A percentile compares a stretch with the other conserved stretches of the same genome.
Evolutionary conservation across 306 rosid species (phyloP).

Genomic region (Cicer chorassanicum): DNA sequence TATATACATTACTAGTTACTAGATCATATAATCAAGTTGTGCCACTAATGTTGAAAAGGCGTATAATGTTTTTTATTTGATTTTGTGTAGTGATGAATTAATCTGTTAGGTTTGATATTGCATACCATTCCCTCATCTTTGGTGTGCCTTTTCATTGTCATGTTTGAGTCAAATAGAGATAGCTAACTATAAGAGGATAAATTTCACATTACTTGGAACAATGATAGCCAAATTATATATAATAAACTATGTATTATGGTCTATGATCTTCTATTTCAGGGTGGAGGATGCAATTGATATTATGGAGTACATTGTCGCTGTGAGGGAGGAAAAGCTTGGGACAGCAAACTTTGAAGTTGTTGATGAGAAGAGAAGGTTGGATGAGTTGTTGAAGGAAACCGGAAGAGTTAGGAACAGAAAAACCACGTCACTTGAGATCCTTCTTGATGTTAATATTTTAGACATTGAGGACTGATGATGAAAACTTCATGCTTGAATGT

Average conservation of each 20-base stretch:
- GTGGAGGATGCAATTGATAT: constrained; percentile 86
- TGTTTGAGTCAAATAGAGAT: no score
- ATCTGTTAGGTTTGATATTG: no score
- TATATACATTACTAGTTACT: neutral
- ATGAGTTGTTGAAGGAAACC: constrained; percentile 83
- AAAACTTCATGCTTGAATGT: constrained; percentile 24
- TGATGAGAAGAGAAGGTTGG: constrained; percentile 91
- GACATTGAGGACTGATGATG: constrained; percentile 38
- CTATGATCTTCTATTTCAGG: constrained; percentile 53
- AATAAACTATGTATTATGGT: no score
- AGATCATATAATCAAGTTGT: no score
- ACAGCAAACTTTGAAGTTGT: constrained; percentile 90
- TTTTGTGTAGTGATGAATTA: no score
- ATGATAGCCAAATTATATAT: no score
- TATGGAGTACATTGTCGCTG: constrained; percentile 72
- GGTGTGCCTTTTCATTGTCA: no score
- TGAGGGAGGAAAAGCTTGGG: constrained; percentile 92
- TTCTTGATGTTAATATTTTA: constrained; percentile 62
- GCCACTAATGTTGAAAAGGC: no score
- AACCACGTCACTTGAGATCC: constrained; percentile 74
- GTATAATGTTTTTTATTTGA: no score
- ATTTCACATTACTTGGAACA: no score
- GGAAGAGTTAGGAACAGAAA: constrained; percentile 77
- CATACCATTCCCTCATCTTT: no score
- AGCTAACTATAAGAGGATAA: no score